A percentile compares a stretch with the other conserved stretches of the same genome.
These are phyloP conservation scores for Xylaria flabelliformis DNA, from an alignment of 495 filamentous ascomycete genomes.

Conservation along the genomic window DNA sequence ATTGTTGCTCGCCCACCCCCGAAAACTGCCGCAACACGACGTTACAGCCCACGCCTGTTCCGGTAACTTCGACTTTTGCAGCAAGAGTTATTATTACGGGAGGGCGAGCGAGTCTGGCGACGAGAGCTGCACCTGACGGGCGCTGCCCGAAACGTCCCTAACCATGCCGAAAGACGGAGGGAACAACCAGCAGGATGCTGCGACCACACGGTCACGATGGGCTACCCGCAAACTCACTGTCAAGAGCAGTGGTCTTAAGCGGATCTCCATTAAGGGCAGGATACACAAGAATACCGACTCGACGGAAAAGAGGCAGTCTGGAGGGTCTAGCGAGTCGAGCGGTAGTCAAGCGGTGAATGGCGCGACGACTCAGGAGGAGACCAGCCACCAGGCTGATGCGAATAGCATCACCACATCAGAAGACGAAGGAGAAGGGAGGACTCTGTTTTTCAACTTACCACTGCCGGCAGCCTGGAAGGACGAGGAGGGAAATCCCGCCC, in stretches of 20 bases:
- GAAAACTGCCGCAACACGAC: constrained; percentile 12
- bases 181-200: constrained; percentile 53
- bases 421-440: constrained; percentile 43
- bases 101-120: constrained; percentile 46
- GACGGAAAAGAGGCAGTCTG: constrained; percentile 77
- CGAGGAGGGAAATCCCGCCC: constrained; percentile 76
- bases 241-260: constrained; percentile 76
- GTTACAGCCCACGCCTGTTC: not conserved
- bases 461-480: constrained; percentile 80
- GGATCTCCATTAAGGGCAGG: constrained; percentile 81
- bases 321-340: constrained; percentile 46
- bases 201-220: constrained; percentile 78
- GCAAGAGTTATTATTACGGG: not conserved
- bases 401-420: constrained; percentile 36
- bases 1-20: constrained; percentile 7
- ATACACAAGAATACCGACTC: constrained; percentile 67
- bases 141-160: constrained; percentile 54
- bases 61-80: not conserved
- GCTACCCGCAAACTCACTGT: constrained; percentile 84
- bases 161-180: constrained; percentile 54
- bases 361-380: constrained; percentile 41
- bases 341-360: constrained; percentile 50
- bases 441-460: constrained; percentile 85
- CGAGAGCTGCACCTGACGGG: constrained; percentile 54
- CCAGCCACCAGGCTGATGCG: constrained; percentile 29